These are phyloP conservation scores for Eragrostis nindensis DNA, from an alignment of 176 grass and related monocot genomes.

Conservation along the genomic window DNA sequence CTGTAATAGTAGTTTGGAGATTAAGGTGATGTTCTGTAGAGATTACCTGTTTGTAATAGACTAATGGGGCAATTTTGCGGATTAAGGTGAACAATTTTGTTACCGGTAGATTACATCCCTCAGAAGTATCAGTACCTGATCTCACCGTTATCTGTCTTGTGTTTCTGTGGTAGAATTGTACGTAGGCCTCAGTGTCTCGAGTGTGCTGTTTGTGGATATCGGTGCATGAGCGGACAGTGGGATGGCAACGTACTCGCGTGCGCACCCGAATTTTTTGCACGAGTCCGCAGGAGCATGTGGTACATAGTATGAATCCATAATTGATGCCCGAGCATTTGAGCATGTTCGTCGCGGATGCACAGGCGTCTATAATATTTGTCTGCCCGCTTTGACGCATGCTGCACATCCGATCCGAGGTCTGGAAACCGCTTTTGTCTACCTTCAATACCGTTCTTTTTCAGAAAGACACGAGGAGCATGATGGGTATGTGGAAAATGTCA, in stretches of 20 bases:
- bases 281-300: no score
- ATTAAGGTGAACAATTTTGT: not conserved
- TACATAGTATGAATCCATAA: no score
- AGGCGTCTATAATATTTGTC: no score
- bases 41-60: slow-evolving; percentile 4
- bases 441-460: not conserved
- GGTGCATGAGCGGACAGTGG: not conserved
- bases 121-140: not conserved
- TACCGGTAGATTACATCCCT: not conserved
- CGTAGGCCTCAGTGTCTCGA: not conserved
- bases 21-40: slow-evolving; percentile 6
- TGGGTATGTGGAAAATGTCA: not conserved
- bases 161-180: not conserved
- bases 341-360: no score
- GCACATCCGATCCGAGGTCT: no score
- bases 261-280: not conserved
- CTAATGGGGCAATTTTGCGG: slow-evolving; percentile 3
- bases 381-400: no score
- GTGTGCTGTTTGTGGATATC: not conserved
- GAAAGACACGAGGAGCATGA: not conserved
- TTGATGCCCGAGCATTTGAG: no score
- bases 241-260: not conserved
- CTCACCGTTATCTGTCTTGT: not conserved
- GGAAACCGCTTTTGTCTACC: no score
- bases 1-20: slow-evolving; percentile 22